phyloP scores from a whole-genome alignment of 208 protist genomes.

The Acanthamoeba divionensis region DNA sequence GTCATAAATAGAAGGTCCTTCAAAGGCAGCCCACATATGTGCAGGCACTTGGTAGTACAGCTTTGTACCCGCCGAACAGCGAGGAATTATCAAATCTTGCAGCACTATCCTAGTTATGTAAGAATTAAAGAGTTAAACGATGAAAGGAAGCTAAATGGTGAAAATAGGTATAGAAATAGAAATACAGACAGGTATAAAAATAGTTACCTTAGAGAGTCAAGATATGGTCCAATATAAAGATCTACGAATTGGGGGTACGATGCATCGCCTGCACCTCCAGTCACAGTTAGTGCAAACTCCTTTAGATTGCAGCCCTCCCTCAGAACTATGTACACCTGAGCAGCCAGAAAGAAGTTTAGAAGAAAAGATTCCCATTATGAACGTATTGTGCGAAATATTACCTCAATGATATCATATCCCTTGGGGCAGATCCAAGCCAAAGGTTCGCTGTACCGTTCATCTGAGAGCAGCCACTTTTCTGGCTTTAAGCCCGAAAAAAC shows the following conservation, averaged over 20 bases:
- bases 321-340: constrained; percentile 43
- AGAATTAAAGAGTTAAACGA: not conserved
- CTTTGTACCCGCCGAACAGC: not conserved
- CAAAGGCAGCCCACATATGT: constrained; percentile 34
- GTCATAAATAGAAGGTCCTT: constrained; percentile 35
- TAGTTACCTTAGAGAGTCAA: not conserved
- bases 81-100: constrained; percentile 25
- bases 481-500: constrained; percentile 1
- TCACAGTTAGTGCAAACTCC: constrained; percentile 42
- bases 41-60: constrained; percentile 38
- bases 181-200: no score
- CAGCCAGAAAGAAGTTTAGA: not conserved
- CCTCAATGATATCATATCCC: constrained; percentile 26
- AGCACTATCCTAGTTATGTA: constrained; percentile 1
- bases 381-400: not conserved
- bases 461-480: not conserved
- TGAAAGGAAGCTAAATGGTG: no score
- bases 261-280: constrained; percentile 24
- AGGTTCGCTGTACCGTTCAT: not conserved
- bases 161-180: no score
- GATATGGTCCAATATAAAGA: constrained; percentile 14
- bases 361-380: not conserved
- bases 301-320: not conserved
- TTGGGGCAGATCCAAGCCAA: not conserved
- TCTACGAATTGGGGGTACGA: constrained; percentile 10